Percentiles rank a stretch among this genome's conserved stretches.
phyloP scores from a whole-genome alignment of 176 grass and related monocot species.

The Phoenix dactylifera region DNA sequence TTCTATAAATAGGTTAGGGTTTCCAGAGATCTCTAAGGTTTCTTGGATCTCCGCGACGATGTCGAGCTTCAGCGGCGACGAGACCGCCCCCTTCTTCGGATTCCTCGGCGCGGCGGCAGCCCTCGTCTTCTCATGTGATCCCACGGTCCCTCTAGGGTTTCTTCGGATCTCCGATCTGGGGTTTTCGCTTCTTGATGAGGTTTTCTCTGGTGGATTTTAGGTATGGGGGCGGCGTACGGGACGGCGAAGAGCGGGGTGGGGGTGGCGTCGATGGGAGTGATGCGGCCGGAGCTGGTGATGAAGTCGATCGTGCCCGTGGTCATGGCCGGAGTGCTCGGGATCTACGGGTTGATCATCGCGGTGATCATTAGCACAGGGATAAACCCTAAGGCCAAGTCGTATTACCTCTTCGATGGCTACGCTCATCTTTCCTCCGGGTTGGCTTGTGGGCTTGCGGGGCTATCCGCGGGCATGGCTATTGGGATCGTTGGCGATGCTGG shows the following conservation, averaged over 20 bases:
- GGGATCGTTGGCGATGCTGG: conserved; percentile 96
- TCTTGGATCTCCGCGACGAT: conserved; percentile 6
- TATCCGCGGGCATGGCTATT: conserved; percentile 90
- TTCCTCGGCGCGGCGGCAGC: conserved; percentile 95
- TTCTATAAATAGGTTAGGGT: background rate
- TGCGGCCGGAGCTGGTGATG: conserved; percentile 99
- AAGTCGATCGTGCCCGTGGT: conserved; percentile 99
- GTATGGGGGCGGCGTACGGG: conserved; percentile 96
- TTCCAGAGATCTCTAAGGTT: background rate
- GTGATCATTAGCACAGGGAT: conserved; percentile 97
- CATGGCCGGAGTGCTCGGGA: conserved; percentile 98
- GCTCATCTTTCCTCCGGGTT: conserved; percentile 85
- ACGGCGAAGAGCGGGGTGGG: conserved; percentile 99
- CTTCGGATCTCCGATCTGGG: no score
- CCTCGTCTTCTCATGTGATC: conserved; percentile 70
- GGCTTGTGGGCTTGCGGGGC: conserved; percentile 81
- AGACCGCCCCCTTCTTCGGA: conserved; percentile 98
- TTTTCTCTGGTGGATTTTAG: conserved; percentile 21
- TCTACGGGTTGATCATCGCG: conserved; percentile 91
- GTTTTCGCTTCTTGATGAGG: background rate
- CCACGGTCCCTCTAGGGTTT: no score
- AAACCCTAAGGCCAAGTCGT: conserved; percentile 95
- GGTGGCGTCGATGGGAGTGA: conserved; percentile 97
- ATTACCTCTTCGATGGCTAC: conserved; percentile 93
- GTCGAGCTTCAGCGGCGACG: conserved; percentile 91